Conservation (phyloP, 139 green algal genomes). For the Deuterostichococcus epilithicus region DNA sequence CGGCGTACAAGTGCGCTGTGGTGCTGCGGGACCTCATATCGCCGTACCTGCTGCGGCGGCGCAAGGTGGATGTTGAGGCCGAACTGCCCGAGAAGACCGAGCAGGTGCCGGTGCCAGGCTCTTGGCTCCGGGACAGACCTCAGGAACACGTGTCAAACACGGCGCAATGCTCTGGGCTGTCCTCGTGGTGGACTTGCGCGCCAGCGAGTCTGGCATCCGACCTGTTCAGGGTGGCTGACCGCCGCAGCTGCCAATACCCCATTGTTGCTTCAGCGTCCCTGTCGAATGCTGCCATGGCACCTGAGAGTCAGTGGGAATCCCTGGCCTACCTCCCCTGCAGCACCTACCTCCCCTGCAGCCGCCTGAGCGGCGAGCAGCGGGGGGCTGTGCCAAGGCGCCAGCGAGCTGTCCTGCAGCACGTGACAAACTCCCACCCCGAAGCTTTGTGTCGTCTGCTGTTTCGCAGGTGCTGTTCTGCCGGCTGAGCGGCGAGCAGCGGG, state of each 20-base stretch:
- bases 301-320: too few species aligned
- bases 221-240: too few species aligned
- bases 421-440: too few species aligned
- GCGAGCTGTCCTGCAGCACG: too few species aligned
- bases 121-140: neutral
- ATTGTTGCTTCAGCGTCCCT: too few species aligned
- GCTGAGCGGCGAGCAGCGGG: slow-evolving; percentile 71
- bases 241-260: too few species aligned
- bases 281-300: too few species aligned
- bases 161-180: neutral
- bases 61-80: slow-evolving; percentile 86
- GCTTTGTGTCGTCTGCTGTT: slow-evolving; percentile 63
- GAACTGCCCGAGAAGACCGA: slow-evolving; percentile 95
- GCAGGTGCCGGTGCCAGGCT: slow-evolving; percentile 38
- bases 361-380: slow-evolving; percentile 69
- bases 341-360: too few species aligned
- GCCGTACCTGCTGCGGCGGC: slow-evolving; percentile 92
- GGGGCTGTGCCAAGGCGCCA: too few species aligned
- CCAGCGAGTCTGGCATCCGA: too few species aligned
- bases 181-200: neutral
- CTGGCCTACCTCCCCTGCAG: too few species aligned
- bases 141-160: too few species aligned
- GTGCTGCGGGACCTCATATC: slow-evolving; percentile 91
- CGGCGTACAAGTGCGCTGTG: slow-evolving; percentile 86
- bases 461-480: slow-evolving; percentile 87